Evolutionary conservation across 129 eudicot genomes (phyloP), one percentile per base, ranked within the genome.

Genomic region (Tagetes patula): DNA sequence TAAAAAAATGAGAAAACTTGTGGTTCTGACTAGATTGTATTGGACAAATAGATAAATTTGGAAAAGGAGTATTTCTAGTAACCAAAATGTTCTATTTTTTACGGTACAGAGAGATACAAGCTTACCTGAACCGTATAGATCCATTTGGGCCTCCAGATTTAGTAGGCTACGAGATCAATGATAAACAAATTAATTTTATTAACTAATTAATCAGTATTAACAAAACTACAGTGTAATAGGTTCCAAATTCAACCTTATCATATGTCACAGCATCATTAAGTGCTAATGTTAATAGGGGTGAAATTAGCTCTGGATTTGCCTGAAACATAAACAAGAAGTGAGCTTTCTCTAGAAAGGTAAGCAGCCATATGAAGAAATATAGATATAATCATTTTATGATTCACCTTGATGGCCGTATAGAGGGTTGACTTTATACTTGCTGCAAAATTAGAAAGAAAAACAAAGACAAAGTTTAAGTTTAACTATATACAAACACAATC

Each of bases 131-230:
- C 37, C 93, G 97, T 78, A 94, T 85, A 12, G 99, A 94, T 75
- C 99, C 99, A 94, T 94, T 94, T 46, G 97, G 93, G 67, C 99
- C 99, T 42, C 99, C 99, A 73, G 99, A 14, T 86, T 94, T 94
- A 79, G 99, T 86, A 61, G 97, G 85, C 98, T 94, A 88, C 84
- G 82, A 56, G 79, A 80, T 82, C 76, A 82, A 80, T 20, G n/a
- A 61, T 41, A 71, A 75, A 49, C 5, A 64, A 66, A 54, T 74
- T 52, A 77, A 50, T 50, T 32, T 43, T 67, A 77, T 36, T 39
- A 27, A 70, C 40, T 39, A 27, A 70, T 63, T 37, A 78, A 70
- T 73, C 9, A 75, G 4, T 20, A 14, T 3, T 34, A 55, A 55
- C 6, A n/a, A 63, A 77, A 65, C 47, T 30, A 59, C 33, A 66